Base-by-base conservation (phyloP, 352 stramenopile genomes). In the Globisporangium nodosum region DNA sequence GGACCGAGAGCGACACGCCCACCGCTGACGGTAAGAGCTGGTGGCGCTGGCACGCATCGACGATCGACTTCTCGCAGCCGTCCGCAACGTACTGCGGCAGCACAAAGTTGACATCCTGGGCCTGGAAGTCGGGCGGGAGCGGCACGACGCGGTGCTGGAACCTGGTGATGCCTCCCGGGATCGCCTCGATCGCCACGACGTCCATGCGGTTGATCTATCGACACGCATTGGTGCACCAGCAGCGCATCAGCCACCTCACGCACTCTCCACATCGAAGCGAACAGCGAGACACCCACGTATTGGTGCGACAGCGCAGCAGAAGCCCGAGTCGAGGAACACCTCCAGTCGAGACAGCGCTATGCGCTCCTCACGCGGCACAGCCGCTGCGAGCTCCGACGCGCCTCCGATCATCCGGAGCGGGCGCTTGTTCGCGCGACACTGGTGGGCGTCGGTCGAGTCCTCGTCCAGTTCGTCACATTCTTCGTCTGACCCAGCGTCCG, bases 141-240 rank as follows among this genome's bases (percentile, higher is more conserved):
- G 18, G 4, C 16, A 56, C 47, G 20, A 61, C 39, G 4, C 49
- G n/a, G 35, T 54, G 37, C 27, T 51, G 49, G 56, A 61, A 61
- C 2, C 37, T 48, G 13, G 55, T 49, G 46, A 61, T 55, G 20
- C 46, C 54, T 6, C 54, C 46, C 3, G 55, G 47, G 15, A 61
- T 40, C 48, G 37, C 46, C 27, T 55, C 55, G 4, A 47, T 43
- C 24, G 47, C 35, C 5, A 13, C 46, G n/a, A 55, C 13, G 15
- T 40, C 47, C 18, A 55, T 31, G 31, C 33, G 47, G 5, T 54
- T 35, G n/a, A 54, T n/a, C 55, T 61, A 31, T 13, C n/a, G 11
- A 37, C 13, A 39, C 6, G 13, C 31, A 3, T 6, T 35, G 3
- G 31, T 6, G 3, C 31, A 35, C 31, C 31, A 35, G 31, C n/a